Conservation (phyloP, 306 rosid genomes). For the Trifolium subterraneum region DNA sequence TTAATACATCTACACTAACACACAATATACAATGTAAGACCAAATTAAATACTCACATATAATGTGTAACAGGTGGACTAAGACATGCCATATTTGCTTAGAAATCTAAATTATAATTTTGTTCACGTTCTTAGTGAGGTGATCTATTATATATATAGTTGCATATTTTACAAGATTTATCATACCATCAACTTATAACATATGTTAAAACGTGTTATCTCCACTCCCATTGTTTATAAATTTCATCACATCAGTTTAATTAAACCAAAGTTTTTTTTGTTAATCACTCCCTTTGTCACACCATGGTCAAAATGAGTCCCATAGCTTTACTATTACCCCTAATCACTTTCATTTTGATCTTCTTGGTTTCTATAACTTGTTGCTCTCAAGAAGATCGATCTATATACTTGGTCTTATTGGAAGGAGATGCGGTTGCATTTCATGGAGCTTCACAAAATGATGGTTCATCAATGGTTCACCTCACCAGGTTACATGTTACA, state of each 20-base stretch:
- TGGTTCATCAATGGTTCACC: constrained; percentile 35
- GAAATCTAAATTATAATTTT: not conserved
- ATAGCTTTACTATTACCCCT: constrained; percentile 13
- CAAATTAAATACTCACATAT: too few relatives aligned
- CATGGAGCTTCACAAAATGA: constrained; percentile 33
- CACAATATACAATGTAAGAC: not conserved
- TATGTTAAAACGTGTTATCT: constrained; percentile 1
- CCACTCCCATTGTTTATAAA: not conserved
- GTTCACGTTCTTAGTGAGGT: constrained; percentile 41
- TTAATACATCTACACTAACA: not conserved
- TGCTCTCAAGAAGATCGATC: constrained; percentile 61
- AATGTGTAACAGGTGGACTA: not conserved
- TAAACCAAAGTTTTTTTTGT: not conserved
- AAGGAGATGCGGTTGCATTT: constrained; percentile 61
- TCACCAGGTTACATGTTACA: constrained; percentile 54
- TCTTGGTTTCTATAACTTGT: constrained; percentile 39
- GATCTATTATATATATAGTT: not conserved
- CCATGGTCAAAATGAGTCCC: constrained; percentile 39
- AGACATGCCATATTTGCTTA: constrained; percentile 9
- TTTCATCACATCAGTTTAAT: not conserved
- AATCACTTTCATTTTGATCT: constrained; percentile 29
- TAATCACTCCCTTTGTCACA: not conserved
- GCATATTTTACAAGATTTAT: constrained; percentile 6
- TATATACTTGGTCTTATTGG: constrained; percentile 71
- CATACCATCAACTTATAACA: constrained; percentile 2